phyloP scores from a whole-genome alignment of 2,329 filamentous ascomycete genomes.

The Cercospora sp. region DNA sequence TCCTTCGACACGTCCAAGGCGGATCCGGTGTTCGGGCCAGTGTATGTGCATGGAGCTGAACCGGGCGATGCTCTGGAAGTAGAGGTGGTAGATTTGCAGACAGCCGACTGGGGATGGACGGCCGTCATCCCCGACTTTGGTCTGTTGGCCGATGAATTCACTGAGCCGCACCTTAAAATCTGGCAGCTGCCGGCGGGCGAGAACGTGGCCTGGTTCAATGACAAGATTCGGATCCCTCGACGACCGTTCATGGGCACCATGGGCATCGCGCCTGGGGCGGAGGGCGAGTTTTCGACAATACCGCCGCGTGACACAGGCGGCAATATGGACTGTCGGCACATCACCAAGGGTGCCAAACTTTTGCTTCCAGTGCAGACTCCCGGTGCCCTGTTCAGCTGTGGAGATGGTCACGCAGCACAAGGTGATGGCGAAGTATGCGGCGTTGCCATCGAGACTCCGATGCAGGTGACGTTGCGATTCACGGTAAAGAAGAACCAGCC shows the following conservation, averaged over 20 bases:
- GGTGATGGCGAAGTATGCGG: constrained; percentile 29
- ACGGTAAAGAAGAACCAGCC: constrained; percentile 19
- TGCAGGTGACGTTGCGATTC: constrained; percentile 23
- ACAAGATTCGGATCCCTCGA: constrained; percentile 21
- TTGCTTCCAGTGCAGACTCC: constrained; percentile 19
- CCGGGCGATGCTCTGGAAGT: constrained; percentile 28
- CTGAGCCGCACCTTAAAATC: constrained; percentile 22
- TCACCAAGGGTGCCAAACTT: constrained; percentile 23
- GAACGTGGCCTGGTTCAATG: constrained; percentile 20
- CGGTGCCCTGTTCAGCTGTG: constrained; percentile 27
- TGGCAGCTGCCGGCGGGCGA: constrained; percentile 21
- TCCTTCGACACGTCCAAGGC: constrained; percentile 22
- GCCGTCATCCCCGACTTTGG: constrained; percentile 26
- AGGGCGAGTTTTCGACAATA: constrained; percentile 22
- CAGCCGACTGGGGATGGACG: constrained; percentile 26
- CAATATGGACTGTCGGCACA: constrained; percentile 28
- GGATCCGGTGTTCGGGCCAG: constrained; percentile 28
- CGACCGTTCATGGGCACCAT: constrained; percentile 28
- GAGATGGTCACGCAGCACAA: constrained; percentile 28
- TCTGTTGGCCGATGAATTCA: constrained; percentile 23
- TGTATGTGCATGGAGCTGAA: constrained; percentile 25
- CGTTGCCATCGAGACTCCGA: constrained; percentile 23
- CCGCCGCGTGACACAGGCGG: constrained; percentile 25
- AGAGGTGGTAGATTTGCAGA: constrained; percentile 24
- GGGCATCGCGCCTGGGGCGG: constrained; percentile 23